Evolutionary conservation across 176 grass and related monocot genomes (phyloP).

Genomic region (Carex cristatella): DNA sequence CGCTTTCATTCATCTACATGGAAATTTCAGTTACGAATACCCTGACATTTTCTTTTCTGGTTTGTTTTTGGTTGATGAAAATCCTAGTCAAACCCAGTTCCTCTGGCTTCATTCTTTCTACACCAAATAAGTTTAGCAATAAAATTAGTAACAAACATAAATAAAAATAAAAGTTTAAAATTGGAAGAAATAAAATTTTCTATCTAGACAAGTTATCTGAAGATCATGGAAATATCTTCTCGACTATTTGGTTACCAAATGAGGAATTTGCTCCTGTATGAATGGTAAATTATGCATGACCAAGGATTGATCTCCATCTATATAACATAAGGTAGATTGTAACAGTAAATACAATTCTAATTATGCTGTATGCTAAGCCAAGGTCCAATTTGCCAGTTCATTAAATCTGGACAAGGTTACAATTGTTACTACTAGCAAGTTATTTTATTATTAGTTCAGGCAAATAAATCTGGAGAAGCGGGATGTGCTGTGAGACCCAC

Average conservation of each 20-base stretch:
- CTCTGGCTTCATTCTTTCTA: constrained; percentile 46
- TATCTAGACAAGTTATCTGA: neutral
- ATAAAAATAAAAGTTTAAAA: neutral
- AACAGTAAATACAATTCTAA: neutral
- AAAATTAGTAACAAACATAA: no score
- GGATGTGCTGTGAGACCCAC: constrained; percentile 66
- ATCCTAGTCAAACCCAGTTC: constrained; percentile 38
- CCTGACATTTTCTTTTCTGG: no score
- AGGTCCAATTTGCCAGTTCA: neutral
- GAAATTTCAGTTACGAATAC: no score
- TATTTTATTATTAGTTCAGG: neutral
- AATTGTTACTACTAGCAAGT: neutral
- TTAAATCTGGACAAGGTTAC: no score
- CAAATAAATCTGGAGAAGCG: constrained; percentile 40
- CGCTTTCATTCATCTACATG: no score
- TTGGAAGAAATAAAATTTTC: neutral
- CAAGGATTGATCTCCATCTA: neutral
- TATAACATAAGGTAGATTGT: neutral
- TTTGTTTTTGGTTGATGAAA: no score
- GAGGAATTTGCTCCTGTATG: neutral
- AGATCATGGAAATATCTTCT: neutral
- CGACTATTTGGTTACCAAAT: neutral
- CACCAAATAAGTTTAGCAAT: neutral
- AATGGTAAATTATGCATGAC: neutral
- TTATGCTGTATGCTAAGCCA: neutral